Base-by-base conservation (phyloP, 495 filamentous ascomycete species). In the Hyphodiscus hymeniophilus region DNA sequence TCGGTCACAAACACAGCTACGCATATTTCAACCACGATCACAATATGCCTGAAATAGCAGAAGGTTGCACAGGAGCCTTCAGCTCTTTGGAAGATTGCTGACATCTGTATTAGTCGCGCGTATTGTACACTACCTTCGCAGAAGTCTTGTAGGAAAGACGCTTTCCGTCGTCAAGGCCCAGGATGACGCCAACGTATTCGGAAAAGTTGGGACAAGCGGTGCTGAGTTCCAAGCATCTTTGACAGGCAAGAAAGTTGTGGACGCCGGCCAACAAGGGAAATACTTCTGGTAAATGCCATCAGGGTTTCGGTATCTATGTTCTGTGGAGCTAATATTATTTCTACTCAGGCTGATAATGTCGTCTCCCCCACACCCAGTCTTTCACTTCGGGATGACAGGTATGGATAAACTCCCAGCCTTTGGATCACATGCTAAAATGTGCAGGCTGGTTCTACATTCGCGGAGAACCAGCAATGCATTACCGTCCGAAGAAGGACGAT, bases 321-420 rank as follows among this genome's bases (percentile, higher is more conserved):
- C n/a, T n/a, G n/a, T n/a, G n/a, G n/a, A n/a, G 32, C n/a, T 7
- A 13, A 13, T 36, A 7, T 17, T 20, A 21, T 15, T 17, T n/a
- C 28, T 42, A 51, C 28, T 13, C 28, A 65, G 63, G 71, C 73
- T 85, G 31, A 66, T 73, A 36, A 83, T 85, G 76, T 72, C 74
- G 20, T 77, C 75, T 6, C 75, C 88, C 17, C 92, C 92, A 0
- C 92, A 98, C 61, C 75, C 82, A 0, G 76, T 97, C 21, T 85
- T 95, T 80, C 91, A 98, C 64, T 83, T 94, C 50, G 90, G 89
- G 40, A 96, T 89, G 84, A 77, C 76, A 15, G 58, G 57, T 54
- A 53, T 31, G 26, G 12, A 61, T 51, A 21, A 6, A 12, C 55
- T 48, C 10, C 23, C 6, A 22, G 15, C 26, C 26, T 20, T 38